Percentiles rank a stretch among this genome's conserved stretches.
Evolutionary conservation across 116 monocot species (phyloP).

Genomic region (Trichopus zeylanicus): DNA sequence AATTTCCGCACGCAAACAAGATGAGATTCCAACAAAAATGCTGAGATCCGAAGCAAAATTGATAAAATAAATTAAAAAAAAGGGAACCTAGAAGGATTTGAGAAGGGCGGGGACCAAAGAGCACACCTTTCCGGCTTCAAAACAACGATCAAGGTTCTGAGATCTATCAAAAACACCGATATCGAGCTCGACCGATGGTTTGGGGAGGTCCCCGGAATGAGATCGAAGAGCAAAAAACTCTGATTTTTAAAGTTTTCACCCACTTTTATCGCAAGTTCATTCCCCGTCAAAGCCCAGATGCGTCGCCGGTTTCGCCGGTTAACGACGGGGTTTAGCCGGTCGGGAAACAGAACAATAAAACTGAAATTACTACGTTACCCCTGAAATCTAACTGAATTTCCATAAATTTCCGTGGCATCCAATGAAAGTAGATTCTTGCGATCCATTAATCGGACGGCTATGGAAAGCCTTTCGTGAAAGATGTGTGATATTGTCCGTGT

Average conservation of each 20-base stretch:
- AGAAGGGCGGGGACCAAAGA: not conserved
- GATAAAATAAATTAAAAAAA: no score
- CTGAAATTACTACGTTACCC: not conserved
- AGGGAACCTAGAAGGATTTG: not conserved
- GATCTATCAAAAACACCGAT: no score
- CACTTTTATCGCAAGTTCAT: no score
- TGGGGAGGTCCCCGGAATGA: not conserved
- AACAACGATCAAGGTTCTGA: not conserved
- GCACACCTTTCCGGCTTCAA: not conserved
- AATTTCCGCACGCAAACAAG: not conserved
- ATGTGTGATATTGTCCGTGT: no score
- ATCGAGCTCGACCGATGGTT: no score
- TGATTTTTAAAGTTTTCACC: no score
- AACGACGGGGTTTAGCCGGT: conserved; percentile 1
- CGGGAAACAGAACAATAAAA: not conserved
- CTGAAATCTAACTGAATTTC: not conserved
- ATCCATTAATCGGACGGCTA: no score
- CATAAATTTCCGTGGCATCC: no score
- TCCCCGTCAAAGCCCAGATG: not conserved
- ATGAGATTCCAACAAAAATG: not conserved
- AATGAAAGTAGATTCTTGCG: no score
- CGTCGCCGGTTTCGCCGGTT: conserved; percentile 26
- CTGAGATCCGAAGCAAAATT: no score
- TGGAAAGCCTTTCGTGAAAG: no score
- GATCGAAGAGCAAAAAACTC: not conserved